phyloP scores from a whole-genome alignment of 805 yeast species.

The Lachancea dasiensis region DNA sequence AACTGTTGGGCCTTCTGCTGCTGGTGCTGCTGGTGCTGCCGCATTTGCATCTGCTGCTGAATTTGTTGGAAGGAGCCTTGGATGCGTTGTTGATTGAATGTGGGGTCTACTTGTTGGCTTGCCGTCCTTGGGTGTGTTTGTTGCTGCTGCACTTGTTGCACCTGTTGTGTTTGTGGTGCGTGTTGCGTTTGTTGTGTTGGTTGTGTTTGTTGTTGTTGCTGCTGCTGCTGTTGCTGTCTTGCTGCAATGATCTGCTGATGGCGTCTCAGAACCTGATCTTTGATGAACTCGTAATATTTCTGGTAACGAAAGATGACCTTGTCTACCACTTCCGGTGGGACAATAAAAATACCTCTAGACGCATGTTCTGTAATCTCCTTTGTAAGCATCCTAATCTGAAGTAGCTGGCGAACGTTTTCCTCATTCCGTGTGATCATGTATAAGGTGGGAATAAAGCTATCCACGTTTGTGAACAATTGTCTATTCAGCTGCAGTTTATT shows the following conservation, averaged over 20 bases:
- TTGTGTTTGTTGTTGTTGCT: conserved; percentile 24
- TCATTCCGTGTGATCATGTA: conserved; percentile 68
- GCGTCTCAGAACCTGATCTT: conserved; percentile 46
- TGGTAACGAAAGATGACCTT: conserved; percentile 68
- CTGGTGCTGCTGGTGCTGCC: conserved; percentile 16
- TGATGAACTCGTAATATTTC: conserved; percentile 67
- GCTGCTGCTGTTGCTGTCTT: conserved; percentile 30
- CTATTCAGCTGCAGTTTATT: conserved; percentile 42
- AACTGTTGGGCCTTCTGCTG: conserved; percentile 18
- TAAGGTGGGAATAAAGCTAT: conserved; percentile 72
- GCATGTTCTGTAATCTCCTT: conserved; percentile 68
- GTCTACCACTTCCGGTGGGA: conserved; percentile 65
- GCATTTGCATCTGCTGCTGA: conserved; percentile 27
- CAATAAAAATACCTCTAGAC: conserved; percentile 57
- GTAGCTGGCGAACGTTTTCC: conserved; percentile 68
- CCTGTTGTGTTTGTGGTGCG: conserved; percentile 34
- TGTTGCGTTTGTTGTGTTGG: too few species aligned
- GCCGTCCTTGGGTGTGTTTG: conserved; percentile 18
- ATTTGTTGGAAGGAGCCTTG: conserved; percentile 25
- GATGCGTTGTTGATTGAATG: conserved; percentile 19
- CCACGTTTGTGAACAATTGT: conserved; percentile 61
- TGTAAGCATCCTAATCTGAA: conserved; percentile 75
- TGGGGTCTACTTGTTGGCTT: conserved; percentile 1
- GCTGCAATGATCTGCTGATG: conserved; percentile 34
- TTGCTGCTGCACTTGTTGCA: conserved; percentile 25